Percentiles rank a stretch among this genome's conserved stretches.
Conservation (phyloP, 257 asterid genomes). For the Coffea canephora region DNA sequence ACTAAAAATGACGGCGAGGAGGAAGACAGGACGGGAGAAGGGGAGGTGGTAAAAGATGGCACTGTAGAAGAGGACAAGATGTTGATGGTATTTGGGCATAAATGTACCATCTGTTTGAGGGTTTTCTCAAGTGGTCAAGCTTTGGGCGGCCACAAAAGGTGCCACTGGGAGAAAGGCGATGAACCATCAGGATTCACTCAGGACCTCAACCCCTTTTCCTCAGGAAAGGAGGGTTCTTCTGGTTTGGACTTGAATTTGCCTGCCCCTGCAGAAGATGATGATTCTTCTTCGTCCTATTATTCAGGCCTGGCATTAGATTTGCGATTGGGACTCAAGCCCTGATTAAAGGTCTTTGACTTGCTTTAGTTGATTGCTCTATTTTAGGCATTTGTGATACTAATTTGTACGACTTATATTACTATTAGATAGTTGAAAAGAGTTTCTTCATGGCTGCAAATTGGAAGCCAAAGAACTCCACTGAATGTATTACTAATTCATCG, state of each 20-base stretch:
- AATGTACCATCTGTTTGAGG: conserved; percentile 61
- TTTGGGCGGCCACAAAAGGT: conserved; percentile 77
- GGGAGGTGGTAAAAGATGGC: conserved; percentile 7
- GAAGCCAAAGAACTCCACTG: neutral
- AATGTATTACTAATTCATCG: conserved; percentile 13
- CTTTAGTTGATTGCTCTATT: neutral
- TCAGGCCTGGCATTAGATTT: conserved; percentile 41
- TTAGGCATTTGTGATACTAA: neutral
- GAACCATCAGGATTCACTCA: conserved; percentile 24
- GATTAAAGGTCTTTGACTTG: neutral
- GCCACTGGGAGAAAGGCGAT: conserved; percentile 65
- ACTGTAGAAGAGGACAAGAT: conserved; percentile 5
- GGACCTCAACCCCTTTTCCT: conserved; percentile 6
- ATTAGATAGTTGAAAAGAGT: neutral
- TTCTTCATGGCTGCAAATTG: conserved; percentile 9
- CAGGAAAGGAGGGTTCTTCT: conserved; percentile 16
- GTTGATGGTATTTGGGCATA: conserved; percentile 36
- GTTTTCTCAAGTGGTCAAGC: conserved; percentile 66
- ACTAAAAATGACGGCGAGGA: conserved; percentile 38
- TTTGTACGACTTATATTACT: conserved; percentile 4
- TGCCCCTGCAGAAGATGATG: conserved; percentile 23
- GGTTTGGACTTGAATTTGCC: conserved; percentile 43
- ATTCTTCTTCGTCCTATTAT: conserved; percentile 25
- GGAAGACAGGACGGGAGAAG: conserved; percentile 6
- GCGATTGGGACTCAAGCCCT: conserved; percentile 44